Conservation (phyloP, 1,284 basidiomycete genomes). For the Neotropicomus parvogracilis region DNA sequence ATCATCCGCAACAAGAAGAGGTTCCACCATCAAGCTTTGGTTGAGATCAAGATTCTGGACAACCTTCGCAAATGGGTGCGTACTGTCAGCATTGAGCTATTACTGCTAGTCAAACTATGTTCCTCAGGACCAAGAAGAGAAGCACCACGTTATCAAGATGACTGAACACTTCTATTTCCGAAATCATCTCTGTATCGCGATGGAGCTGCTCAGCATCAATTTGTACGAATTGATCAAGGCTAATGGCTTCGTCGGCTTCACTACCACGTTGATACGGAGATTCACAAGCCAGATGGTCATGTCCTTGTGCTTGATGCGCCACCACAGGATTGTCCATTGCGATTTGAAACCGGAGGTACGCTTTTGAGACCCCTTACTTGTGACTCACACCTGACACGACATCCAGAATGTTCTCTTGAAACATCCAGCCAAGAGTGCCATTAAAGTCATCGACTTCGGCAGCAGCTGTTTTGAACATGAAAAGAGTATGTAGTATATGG, state of each 20-base stretch:
- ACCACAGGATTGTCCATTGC: conserved; percentile 98
- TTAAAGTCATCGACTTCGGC: conserved; percentile 99
- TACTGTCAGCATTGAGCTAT: conserved; percentile 13
- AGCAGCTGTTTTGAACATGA: conserved; percentile 98
- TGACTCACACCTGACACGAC: conserved; percentile 10
- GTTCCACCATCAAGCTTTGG: conserved; percentile 97
- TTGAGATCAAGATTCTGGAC: conserved; percentile 98
- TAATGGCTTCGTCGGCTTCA: conserved; percentile 96
- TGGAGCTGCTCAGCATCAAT: conserved; percentile 97
- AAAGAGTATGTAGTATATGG: conserved; percentile 70
- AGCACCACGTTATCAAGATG: conserved; percentile 97
- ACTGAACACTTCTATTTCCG: conserved; percentile 99
- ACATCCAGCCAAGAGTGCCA: conserved; percentile 93
- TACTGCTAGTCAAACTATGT: conserved; percentile 10
- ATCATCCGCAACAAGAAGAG: conserved; percentile 99
- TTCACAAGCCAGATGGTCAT: conserved; percentile 96
- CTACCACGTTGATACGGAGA: conserved; percentile 89
- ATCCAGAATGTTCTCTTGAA: conserved; percentile 87
- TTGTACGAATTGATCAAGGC: conserved; percentile 99
- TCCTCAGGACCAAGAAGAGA: conserved; percentile 87
- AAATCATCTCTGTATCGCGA: conserved; percentile 96
- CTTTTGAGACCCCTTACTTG: conserved; percentile 3
- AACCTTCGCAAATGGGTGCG: conserved; percentile 94
- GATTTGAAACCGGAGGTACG: conserved; percentile 96
- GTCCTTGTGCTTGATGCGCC: conserved; percentile 89